phyloP scores from a whole-genome alignment of 495 filamentous ascomycete species.

The Penicillium cosmopolitanum region DNA sequence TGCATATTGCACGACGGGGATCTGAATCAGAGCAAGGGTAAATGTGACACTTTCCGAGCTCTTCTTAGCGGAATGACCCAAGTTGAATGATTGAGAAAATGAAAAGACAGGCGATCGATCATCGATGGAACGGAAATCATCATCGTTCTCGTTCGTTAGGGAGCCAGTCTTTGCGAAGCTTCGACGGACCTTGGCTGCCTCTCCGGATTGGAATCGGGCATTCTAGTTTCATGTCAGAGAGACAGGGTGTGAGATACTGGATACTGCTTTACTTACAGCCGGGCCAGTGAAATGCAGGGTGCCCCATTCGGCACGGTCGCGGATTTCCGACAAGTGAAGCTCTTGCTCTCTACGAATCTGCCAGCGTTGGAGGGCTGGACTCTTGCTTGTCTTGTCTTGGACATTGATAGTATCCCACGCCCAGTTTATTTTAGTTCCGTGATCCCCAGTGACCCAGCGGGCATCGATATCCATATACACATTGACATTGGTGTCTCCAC shows the following conservation, averaged over 20 bases:
- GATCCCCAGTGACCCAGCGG: constrained; percentile 82
- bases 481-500: constrained; percentile 72
- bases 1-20: constrained; percentile 86
- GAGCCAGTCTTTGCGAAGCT: constrained; percentile 71
- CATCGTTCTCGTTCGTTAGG: constrained; percentile 68
- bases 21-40: constrained; percentile 81
- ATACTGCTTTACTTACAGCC: constrained; percentile 40
- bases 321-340: constrained; percentile 71
- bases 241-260: too few species aligned
- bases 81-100: constrained; percentile 80
- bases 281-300: constrained; percentile 79
- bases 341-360: constrained; percentile 66
- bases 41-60: constrained; percentile 65
- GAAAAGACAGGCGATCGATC: constrained; percentile 91
- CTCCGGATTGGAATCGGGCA: constrained; percentile 70
- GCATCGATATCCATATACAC: constrained; percentile 90
- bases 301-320: constrained; percentile 88
- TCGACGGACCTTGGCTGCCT: constrained; percentile 67
- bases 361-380: constrained; percentile 58
- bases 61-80: constrained; percentile 32
- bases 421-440: constrained; percentile 71
- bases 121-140: constrained; percentile 68
- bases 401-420: constrained; percentile 50
- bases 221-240: constrained; percentile 43
- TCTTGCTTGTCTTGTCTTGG: constrained; percentile 30